Percentiles rank a stretch among this genome's conserved stretches.
Evolutionary conservation across 2,329 filamentous ascomycete genomes (phyloP).

Genomic region (Orbilia quercus): DNA sequence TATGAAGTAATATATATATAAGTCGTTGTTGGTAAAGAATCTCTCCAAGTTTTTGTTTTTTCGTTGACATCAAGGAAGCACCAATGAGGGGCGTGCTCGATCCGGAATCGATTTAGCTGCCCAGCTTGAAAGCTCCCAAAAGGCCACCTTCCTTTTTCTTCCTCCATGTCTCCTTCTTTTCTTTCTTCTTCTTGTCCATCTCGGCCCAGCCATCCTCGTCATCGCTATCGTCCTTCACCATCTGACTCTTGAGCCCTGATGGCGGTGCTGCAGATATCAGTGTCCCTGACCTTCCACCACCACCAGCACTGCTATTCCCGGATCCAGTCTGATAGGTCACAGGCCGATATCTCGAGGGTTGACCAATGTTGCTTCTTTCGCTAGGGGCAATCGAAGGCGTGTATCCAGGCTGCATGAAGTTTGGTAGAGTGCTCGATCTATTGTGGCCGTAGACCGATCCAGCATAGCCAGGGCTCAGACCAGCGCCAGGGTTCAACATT

Average conservation of each 20-base stretch:
- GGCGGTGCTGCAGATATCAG: constrained; percentile 63
- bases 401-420: constrained; percentile 69
- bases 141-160: constrained; percentile 68
- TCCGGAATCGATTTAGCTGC: constrained; percentile 25
- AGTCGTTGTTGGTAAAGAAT: constrained; percentile 47
- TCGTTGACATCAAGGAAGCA: constrained; percentile 28
- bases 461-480: constrained; percentile 64
- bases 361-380: constrained; percentile 91
- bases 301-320: constrained; percentile 63
- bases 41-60: constrained; percentile 25
- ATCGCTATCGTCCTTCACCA: constrained; percentile 68
- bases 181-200: constrained; percentile 76
- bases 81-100: background rate
- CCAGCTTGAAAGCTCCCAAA: constrained; percentile 48
- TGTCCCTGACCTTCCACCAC: constrained; percentile 65
- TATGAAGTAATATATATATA: constrained; percentile 44
- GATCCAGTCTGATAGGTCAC: constrained; percentile 72
- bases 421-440: constrained; percentile 55
- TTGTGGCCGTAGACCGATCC: constrained; percentile 65
- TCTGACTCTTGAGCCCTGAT: constrained; percentile 60
- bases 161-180: constrained; percentile 75
- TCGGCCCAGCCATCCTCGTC: constrained; percentile 77
- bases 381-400: constrained; percentile 92
- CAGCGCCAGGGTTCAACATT: constrained; percentile 33
- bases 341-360: constrained; percentile 89